A percentile compares a stretch with the other conserved stretches of the same genome.
Evolutionary conservation across 192 early-diverging fungal species (phyloP).

Genomic region (Umbelopsis sp.): DNA sequence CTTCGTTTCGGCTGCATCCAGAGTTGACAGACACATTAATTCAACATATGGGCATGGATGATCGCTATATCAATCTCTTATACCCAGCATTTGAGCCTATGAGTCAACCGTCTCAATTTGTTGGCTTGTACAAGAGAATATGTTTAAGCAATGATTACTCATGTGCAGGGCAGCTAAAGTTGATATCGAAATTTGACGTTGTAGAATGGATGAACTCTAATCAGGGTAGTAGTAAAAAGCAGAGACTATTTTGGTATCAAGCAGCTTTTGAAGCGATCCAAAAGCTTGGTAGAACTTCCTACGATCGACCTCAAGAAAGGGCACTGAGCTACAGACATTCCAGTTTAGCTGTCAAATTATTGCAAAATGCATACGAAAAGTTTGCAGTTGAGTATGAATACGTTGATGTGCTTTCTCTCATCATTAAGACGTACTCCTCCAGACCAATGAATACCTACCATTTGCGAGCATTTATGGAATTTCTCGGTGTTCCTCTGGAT

Average conservation of each 20-base stretch:
- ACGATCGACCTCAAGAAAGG: neutral
- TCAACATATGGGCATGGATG: neutral
- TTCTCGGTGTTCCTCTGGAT: slow-evolving; percentile 5
- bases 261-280: slow-evolving; percentile 8
- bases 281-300: slow-evolving; percentile 8
- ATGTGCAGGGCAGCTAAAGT: neutral
- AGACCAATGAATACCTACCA: slow-evolving; percentile 12
- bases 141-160: neutral
- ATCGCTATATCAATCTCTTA: slow-evolving; percentile 6
- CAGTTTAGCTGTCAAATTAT: neutral
- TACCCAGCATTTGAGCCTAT: slow-evolving; percentile 2
- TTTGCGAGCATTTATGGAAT: slow-evolving; percentile 8
- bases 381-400: neutral
- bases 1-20: neutral
- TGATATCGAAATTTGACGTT: neutral
- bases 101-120: neutral
- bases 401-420: neutral
- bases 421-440: neutral
- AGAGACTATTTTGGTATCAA: neutral
- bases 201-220: neutral
- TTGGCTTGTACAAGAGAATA: neutral
- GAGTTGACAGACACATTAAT: neutral
- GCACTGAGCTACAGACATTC: slow-evolving; percentile 2
- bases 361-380: neutral
- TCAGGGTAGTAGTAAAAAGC: neutral